Base-by-base conservation (phyloP, 805 yeast species). In the Sugiyamaella lignohabitans region DNA sequence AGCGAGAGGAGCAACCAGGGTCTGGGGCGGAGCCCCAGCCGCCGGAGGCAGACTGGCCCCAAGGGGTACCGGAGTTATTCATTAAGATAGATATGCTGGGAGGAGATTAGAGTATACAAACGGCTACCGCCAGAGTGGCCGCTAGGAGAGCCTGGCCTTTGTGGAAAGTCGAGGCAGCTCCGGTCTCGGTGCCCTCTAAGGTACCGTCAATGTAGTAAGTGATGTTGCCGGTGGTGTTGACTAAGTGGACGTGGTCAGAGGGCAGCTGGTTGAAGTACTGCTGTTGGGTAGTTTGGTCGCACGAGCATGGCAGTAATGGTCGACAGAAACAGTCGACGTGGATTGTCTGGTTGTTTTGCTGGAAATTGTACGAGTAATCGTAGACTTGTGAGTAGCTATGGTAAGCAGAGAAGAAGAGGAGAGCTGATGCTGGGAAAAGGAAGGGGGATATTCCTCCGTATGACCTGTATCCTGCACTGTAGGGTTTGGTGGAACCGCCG, bases 401-500 rank as follows among this genome's bases (percentile, higher is more conserved):
- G 11, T 6, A 11, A 27, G 30, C 11, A n/a, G n/a, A n/a, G n/a
- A n/a, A n/a, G n/a, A n/a, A n/a, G n/a, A n/a, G n/a, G 11, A 27
- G 30, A 27, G 11, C 30, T 27, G 30, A 27, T 27, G 11, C 30
- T 27, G 11, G 11, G 6, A 27, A 27, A 27, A 27, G 30, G 11
- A 11, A 6, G 6, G 30, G 30, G 10, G 11, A 27, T 11, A 30
- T 22, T 5, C 45, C 46, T 8, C 45, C 23, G 2, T 43, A 24
- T 21, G 21, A 21, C 14, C 44, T 36, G 4, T 40, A 35, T 14
- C 46, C 53, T 2, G 51, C 48, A 17, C 22, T 39, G 20, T 39
- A 49, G 17, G 53, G 53, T 16, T n/a, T 17, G 1, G 40, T 35
- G 16, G 50, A 32, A 8, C 53, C 53, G 11, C 53, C 53, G 19